Evolutionary conservation across 2,329 filamentous ascomycete genomes (phyloP), one percentile per base, ranked within the genome.

Genomic region (Epichloe brachyelytri): DNA sequence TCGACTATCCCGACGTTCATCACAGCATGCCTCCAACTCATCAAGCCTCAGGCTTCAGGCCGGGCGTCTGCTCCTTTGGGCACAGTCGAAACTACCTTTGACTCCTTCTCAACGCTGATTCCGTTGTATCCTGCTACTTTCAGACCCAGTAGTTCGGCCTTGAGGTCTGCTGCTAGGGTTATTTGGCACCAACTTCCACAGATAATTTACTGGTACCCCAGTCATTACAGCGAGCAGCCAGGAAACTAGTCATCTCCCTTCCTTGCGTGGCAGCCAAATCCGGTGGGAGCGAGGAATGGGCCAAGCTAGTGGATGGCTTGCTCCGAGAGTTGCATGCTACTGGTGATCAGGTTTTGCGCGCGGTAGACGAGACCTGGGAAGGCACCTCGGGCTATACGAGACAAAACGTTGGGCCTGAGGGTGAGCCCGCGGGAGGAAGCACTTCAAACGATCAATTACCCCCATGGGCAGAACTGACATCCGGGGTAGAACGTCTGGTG

Each of bases 81-180:
- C 11, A 69, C 88, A 37, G 65, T 86, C 39, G 80, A 88, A 60
- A 79, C 78, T 8, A 74, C 91, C 4, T 78, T 90, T 38, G 79
- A 85, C 55, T 80, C 86, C 47, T 82, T 95, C 54, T 72, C 78
- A 34, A 76, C 80, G 43, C 71, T 96, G 36, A 70, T 95, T 34
- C 84, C 86, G n/a, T 77, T 83, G 49, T 90, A 95, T 65, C 83
- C 88, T 33, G 86, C 88, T 6, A 87, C 87, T 34, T 85, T 95
- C 65, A 83, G 91, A 12, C 85, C 88, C 1, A 87, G 84, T 62
- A 75, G 79, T 53, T 74, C 77, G 38, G 85, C 88, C 57, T 76
- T 95, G 43, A 80, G 77, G 51, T 70, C 75, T 12, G 72, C 85
- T 19, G 68, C 83, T 41, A 72, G 76, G 68, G 68, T 5, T 79